Conservation (phyloP, 371 early-diverging fungal genomes). For the Thermomucor indicae-seudaticae region DNA sequence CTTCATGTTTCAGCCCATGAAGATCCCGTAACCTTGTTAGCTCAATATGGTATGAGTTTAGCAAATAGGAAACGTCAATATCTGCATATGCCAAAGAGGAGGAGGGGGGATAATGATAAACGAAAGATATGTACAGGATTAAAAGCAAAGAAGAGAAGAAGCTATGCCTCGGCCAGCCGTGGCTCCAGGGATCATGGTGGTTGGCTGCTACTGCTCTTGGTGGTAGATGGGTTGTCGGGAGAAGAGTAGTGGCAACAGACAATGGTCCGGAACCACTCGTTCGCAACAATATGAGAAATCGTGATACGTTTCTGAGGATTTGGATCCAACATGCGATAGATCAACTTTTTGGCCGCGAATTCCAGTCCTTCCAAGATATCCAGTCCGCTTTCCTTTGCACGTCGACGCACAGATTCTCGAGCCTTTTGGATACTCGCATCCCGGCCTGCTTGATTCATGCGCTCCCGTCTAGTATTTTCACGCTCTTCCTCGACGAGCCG, state of each 20-base stretch:
- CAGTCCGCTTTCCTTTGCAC: conserved; percentile 30
- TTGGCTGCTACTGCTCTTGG: not conserved
- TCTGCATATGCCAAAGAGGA: too few relatives aligned
- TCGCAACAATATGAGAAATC: conserved; percentile 40
- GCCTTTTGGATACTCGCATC: conserved; percentile 12
- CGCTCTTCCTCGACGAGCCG: conserved; percentile 33
- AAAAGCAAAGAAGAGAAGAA: too few relatives aligned
- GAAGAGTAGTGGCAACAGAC: conserved; percentile 7
- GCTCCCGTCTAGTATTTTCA: conserved; percentile 22
- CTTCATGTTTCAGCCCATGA: too few relatives aligned
- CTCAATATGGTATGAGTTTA: too few relatives aligned
- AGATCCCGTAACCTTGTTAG: too few relatives aligned
- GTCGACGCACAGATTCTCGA: conserved; percentile 27
- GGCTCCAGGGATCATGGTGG: too few relatives aligned
- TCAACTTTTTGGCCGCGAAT: conserved; percentile 34
- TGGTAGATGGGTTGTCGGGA: too few relatives aligned
- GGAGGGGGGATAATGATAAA: too few relatives aligned
- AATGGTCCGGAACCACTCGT: conserved; percentile 45
- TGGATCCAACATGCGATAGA: conserved; percentile 85
- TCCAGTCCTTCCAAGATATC: conserved; percentile 46
- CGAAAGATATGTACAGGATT: too few relatives aligned
- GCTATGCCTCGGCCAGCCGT: too few relatives aligned
- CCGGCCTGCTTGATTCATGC: conserved; percentile 1
- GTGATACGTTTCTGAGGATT: conserved; percentile 63
- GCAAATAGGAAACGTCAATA: too few relatives aligned